Conservation (phyloP, 1,284 basidiomycete species). For the Chalciporus sp. region DNA sequence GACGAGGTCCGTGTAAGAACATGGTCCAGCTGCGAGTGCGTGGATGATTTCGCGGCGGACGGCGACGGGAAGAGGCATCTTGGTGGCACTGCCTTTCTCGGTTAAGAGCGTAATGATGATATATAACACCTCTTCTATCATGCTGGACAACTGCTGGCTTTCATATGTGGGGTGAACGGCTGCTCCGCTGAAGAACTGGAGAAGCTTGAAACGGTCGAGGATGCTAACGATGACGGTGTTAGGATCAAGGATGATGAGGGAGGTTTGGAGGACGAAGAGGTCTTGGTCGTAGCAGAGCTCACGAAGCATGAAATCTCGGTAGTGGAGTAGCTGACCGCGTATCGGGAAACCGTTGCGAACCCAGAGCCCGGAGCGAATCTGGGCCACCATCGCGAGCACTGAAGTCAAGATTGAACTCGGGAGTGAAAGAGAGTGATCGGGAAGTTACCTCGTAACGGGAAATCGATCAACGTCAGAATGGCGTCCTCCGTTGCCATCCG, state of each 20-base stretch:
- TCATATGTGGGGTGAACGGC: constrained; percentile 66
- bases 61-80: constrained; percentile 65
- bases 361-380: constrained; percentile 95
- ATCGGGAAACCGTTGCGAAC: constrained; percentile 97
- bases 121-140: constrained; percentile 93
- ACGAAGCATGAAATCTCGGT: constrained; percentile 93
- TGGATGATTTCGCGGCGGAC: constrained; percentile 90
- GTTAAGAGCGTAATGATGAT: constrained; percentile 87
- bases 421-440: neutral
- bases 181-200: constrained; percentile 77
- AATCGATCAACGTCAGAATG: constrained; percentile 78
- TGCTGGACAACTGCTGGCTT: constrained; percentile 70
- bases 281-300: constrained; percentile 98
- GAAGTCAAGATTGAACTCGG: constrained; percentile 9
- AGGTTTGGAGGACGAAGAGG: constrained; percentile 88
- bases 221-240: constrained; percentile 83
- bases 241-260: constrained; percentile 80
- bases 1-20: constrained; percentile 90
- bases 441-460: constrained; percentile 77
- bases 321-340: constrained; percentile 94
- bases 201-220: constrained; percentile 87
- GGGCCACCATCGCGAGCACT: constrained; percentile 90
- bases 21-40: constrained; percentile 85
- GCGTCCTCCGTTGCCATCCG: constrained; percentile 62
- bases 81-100: constrained; percentile 79